Evolutionary conservation across 2,329 filamentous ascomycete species (phyloP).

Genomic region (Phyllosticta citrichinensis): DNA sequence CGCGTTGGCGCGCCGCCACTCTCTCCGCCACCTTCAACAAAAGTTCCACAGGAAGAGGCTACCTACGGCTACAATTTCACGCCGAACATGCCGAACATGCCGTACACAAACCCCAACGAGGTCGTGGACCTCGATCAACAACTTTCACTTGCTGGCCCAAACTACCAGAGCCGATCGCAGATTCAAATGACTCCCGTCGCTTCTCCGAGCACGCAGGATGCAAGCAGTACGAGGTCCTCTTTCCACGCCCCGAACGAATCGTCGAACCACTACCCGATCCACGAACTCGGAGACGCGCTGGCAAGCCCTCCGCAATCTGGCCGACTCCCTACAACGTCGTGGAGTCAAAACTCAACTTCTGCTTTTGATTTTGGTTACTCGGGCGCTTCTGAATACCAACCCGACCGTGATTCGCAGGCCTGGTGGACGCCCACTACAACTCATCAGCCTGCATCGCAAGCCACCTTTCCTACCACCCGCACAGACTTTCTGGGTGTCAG

Average conservation of each 20-base stretch:
- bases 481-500: conserved; percentile 10
- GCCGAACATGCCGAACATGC: not conserved
- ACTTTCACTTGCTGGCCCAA: not conserved
- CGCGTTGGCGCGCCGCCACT: conserved; percentile 32
- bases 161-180: not conserved
- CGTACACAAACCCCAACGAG: not conserved
- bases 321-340: conserved; percentile 20
- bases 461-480: conserved; percentile 16
- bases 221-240: conserved; percentile 4
- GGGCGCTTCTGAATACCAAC: conserved; percentile 21
- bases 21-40: conserved; percentile 21
- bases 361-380: conserved; percentile 23
- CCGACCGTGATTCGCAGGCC: conserved; percentile 15
- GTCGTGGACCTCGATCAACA: conserved; percentile 3
- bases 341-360: conserved; percentile 20
- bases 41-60: conserved; percentile 17
- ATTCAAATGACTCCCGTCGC: conserved; percentile 9
- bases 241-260: conserved; percentile 15
- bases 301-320: conserved; percentile 26
- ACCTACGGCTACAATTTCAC: conserved; percentile 16
- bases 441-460: conserved; percentile 12
- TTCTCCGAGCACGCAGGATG: conserved; percentile 4
- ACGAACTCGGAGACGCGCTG: conserved; percentile 20
- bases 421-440: conserved; percentile 20
- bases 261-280: conserved; percentile 17